A percentile compares a stretch with the other conserved stretches of the same genome.
Evolutionary conservation across 306 rosid species (phyloP).

Genomic region (Arachis hypogaea): DNA sequence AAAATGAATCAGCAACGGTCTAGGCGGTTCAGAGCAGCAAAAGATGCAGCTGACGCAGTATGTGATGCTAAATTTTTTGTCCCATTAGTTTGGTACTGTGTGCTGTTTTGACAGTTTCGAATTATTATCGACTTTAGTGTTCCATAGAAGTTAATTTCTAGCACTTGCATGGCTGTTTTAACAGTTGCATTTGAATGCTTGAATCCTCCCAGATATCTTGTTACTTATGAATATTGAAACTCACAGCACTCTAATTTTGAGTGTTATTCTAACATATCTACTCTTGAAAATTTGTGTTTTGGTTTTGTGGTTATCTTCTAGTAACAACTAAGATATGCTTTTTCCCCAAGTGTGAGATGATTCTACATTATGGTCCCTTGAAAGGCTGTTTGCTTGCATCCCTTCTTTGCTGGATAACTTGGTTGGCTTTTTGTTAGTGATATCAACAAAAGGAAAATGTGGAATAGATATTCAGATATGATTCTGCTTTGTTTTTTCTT

Average conservation of each 20-base stretch:
- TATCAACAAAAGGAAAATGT: not conserved
- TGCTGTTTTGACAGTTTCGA: slow-evolving; percentile 26
- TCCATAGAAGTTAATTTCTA: not conserved
- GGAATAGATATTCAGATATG: slow-evolving; percentile 2
- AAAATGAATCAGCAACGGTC: slow-evolving; percentile 98
- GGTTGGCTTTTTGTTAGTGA: not conserved
- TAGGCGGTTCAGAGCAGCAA: slow-evolving; percentile 92
- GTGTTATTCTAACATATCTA: not conserved
- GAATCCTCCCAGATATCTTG: not conserved
- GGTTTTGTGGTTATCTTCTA: not conserved
- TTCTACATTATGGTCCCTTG: not conserved
- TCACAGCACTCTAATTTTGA: not conserved
- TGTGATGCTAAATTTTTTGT: slow-evolving; percentile 44
- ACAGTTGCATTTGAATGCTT: slow-evolving; percentile 20
- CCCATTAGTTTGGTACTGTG: slow-evolving; percentile 21
- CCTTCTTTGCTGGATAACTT: not conserved
- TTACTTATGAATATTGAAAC: not conserved
- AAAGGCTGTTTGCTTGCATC: not conserved
- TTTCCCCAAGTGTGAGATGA: not conserved
- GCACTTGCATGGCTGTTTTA: not conserved
- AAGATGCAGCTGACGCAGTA: slow-evolving; percentile 94
- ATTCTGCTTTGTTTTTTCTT: not conserved
- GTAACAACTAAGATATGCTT: not conserved
- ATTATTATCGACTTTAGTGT: not conserved
- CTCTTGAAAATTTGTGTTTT: not conserved